phyloP scores from a whole-genome alignment of 176 grass and related monocot genomes.

The Juncus effusus region DNA sequence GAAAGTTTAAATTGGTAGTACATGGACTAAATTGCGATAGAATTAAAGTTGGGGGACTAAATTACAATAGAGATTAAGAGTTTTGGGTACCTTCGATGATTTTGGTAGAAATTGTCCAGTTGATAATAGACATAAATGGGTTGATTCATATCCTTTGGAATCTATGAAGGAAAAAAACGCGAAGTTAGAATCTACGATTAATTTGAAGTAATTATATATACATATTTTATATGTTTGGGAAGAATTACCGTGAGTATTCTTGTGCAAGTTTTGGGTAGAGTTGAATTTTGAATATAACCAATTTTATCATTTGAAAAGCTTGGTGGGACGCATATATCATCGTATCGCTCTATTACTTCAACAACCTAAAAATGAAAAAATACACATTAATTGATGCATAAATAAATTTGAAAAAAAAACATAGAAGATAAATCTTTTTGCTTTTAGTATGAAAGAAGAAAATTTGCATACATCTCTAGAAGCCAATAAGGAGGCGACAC shows the following conservation, averaged over 20 bases:
- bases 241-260: constrained; percentile 59
- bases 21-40: too few species aligned
- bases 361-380: constrained; percentile 57
- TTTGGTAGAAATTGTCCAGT: constrained; percentile 99
- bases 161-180: constrained; percentile 38
- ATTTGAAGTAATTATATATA: background rate
- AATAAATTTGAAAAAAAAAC: constrained; percentile 14
- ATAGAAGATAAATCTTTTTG: background rate
- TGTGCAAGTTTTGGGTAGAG: constrained; percentile 61
- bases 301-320: constrained; percentile 59
- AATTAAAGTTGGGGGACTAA: too few species aligned
- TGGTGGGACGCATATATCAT: constrained; percentile 48
- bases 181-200: too few species aligned
- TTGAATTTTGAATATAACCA: constrained; percentile 53
- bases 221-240: background rate
- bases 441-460: constrained; percentile 15
- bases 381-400: constrained; percentile 6
- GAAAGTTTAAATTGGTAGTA: too few species aligned
- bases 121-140: constrained; percentile 97
- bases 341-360: constrained; percentile 77
- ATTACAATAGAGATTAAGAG: too few species aligned
- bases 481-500: constrained; percentile 56
- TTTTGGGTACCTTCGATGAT: constrained; percentile 83
- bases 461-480: constrained; percentile 53
- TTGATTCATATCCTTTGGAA: constrained; percentile 71